These are phyloP conservation scores for Aphanomyces euteiches DNA, from an alignment of 352 stramenopile species.

Conservation along the genomic window DNA sequence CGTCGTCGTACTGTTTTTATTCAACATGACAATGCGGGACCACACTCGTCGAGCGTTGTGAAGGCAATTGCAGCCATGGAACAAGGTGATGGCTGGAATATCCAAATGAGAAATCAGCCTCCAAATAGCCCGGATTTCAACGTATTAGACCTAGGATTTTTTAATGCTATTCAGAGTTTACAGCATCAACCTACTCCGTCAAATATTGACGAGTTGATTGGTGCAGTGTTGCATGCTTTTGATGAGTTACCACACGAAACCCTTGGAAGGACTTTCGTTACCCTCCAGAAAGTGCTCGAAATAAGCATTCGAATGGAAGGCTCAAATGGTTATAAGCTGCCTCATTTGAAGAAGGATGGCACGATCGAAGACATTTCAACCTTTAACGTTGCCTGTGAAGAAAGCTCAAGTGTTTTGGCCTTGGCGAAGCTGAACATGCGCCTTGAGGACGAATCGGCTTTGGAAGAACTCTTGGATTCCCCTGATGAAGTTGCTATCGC, in stretches of 20 bases:
- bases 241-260: slow-evolving; percentile 24
- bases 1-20: neutral
- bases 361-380: slow-evolving; percentile 3
- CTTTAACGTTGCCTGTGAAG: too few species aligned
- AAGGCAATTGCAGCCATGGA: neutral
- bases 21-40: slow-evolving; percentile 13
- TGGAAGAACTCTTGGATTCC: too few species aligned
- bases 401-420: too few species aligned
- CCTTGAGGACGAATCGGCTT: too few species aligned
- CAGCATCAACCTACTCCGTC: neutral
- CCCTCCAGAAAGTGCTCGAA: slow-evolving; percentile 34
- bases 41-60: neutral
- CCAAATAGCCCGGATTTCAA: slow-evolving; percentile 13
- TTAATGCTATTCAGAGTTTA: slow-evolving; percentile 17
- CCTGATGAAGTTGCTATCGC: too few species aligned
- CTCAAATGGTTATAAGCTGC: slow-evolving; percentile 32
- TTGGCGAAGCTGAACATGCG: too few species aligned
- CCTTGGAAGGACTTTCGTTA: slow-evolving; percentile 35
- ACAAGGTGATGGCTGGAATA: neutral
- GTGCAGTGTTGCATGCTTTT: slow-evolving; percentile 27
- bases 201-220: slow-evolving; percentile 15
- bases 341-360: slow-evolving; percentile 22
- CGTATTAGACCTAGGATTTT: slow-evolving; percentile 11
- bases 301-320: slow-evolving; percentile 29
- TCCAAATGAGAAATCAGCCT: neutral